A percentile compares a stretch with the other conserved stretches of the same genome.
Conservation (phyloP, 805 yeast genomes). For the Kluyveromyces nonfermentans region DNA sequence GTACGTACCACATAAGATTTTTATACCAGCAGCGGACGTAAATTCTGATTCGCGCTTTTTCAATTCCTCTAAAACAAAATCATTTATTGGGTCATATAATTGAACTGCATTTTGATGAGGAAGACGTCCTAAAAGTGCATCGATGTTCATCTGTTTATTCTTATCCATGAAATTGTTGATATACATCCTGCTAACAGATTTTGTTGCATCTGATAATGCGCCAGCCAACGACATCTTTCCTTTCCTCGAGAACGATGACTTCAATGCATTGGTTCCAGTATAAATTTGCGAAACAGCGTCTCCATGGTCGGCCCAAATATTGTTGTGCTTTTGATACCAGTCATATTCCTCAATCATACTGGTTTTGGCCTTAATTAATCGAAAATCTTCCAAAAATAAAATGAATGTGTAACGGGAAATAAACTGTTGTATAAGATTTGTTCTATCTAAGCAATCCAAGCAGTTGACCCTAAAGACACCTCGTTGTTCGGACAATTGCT, state of each 20-base stretch:
- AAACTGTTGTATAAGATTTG: constrained; percentile 82
- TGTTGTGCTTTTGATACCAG: constrained; percentile 63
- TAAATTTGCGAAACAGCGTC: constrained; percentile 92
- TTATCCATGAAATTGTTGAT: constrained; percentile 94
- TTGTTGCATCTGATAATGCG: constrained; percentile 93
- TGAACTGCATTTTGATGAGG: constrained; percentile 61
- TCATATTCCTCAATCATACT: constrained; percentile 37
- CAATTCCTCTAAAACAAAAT: constrained; percentile 64
- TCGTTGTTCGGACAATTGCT: constrained; percentile 62
- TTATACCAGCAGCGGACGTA: constrained; percentile 50
- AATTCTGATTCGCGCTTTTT: constrained; percentile 35
- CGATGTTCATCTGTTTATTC: constrained; percentile 83
- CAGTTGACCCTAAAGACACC: constrained; percentile 94
- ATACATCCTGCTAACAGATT: constrained; percentile 89
- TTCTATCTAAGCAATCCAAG: constrained; percentile 88
- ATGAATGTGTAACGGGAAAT: constrained; percentile 66
- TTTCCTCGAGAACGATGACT: constrained; percentile 86
- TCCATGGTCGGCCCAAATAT: constrained; percentile 97
- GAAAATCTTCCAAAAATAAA: constrained; percentile 37
- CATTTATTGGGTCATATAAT: constrained; percentile 82
- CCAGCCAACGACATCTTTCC: constrained; percentile 97
- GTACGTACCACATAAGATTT: constrained; percentile 73
- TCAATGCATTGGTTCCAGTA: constrained; percentile 95
- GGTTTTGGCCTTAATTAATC: constrained; percentile 18
- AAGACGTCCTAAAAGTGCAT: constrained; percentile 71